Evolutionary conservation across 805 yeast species (phyloP).

Genomic region (Metschnikowia anglica): DNA sequence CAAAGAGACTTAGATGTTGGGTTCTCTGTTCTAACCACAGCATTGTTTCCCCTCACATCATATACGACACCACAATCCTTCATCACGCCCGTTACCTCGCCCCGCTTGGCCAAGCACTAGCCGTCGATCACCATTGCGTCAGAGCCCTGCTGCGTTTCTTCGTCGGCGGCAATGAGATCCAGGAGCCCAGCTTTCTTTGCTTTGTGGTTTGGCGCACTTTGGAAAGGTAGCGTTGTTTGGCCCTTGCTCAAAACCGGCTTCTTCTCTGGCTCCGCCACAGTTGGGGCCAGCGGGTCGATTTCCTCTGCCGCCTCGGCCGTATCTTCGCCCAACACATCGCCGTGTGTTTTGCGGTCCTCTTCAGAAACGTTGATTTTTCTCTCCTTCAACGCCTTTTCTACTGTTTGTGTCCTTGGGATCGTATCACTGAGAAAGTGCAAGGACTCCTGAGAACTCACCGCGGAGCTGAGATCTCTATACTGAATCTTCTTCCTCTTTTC

Average conservation of each 20-base stretch:
- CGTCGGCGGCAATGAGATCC: slow-evolving; percentile 30
- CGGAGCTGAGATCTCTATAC: slow-evolving; percentile 68
- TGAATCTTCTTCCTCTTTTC: slow-evolving; percentile 67
- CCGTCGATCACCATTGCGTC: slow-evolving; percentile 15
- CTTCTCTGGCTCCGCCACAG: slow-evolving; percentile 1
- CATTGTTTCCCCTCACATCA: too few relatives aligned
- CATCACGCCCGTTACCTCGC: too few relatives aligned
- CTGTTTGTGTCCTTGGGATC: slow-evolving; percentile 60
- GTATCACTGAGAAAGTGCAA: slow-evolving; percentile 63
- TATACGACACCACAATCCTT: too few relatives aligned
- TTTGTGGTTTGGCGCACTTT: slow-evolving; percentile 10
- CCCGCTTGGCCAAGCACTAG: background rate
- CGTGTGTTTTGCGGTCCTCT: slow-evolving; percentile 15
- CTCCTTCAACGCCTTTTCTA: slow-evolving; percentile 47
- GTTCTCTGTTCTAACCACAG: too few relatives aligned
- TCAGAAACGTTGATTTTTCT: slow-evolving; percentile 33
- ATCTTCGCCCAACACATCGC: slow-evolving; percentile 7
- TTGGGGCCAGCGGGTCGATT: slow-evolving; percentile 3
- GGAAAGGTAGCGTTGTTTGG: slow-evolving; percentile 39
- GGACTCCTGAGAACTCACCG: slow-evolving; percentile 58
- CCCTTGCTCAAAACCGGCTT: slow-evolving; percentile 23
- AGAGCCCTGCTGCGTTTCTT: slow-evolving; percentile 13
- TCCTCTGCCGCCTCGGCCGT: slow-evolving; percentile 8
- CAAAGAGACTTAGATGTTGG: too few relatives aligned
- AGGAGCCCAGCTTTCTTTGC: slow-evolving; percentile 35